These are phyloP conservation scores for Avena sativa DNA, from an alignment of 176 grass and related monocot genomes.

Conservation along the genomic window DNA sequence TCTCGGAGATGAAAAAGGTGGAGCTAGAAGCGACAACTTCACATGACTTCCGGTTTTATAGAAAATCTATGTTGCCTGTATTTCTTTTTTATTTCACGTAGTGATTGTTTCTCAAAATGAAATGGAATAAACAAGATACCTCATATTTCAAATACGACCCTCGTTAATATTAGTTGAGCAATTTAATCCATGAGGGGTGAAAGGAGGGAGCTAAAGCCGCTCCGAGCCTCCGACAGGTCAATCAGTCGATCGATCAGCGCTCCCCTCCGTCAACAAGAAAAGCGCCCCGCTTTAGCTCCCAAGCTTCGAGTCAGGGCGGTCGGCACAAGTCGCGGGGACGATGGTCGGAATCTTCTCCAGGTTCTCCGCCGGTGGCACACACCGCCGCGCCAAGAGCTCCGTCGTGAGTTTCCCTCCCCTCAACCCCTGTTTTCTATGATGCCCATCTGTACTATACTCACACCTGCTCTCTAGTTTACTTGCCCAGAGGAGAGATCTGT, in stretches of 20 bases:
- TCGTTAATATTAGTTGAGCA: neutral
- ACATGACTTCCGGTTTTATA: no score
- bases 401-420: constrained; percentile 47
- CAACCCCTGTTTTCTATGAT: neutral
- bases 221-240: constrained; percentile 16
- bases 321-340: neutral
- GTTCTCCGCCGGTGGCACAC: constrained; percentile 57
- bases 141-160: neutral
- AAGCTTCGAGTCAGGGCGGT: constrained; percentile 19
- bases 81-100: no score
- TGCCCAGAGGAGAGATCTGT: constrained; percentile 58
- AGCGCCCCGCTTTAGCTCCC: neutral
- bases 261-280: constrained; percentile 21
- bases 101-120: neutral
- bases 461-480: constrained; percentile 51
- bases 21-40: no score
- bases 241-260: constrained; percentile 31
- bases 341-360: constrained; percentile 93
- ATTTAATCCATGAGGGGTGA: neutral
- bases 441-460: constrained; percentile 35
- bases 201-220: neutral
- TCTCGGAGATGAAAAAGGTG: no score
- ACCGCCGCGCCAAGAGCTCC: constrained; percentile 82
- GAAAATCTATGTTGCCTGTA: no score
- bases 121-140: neutral